A percentile compares a stretch with the other conserved stretches of the same genome.
Conservation (phyloP, 345 rosid species). For the Physaria fendleri region DNA sequence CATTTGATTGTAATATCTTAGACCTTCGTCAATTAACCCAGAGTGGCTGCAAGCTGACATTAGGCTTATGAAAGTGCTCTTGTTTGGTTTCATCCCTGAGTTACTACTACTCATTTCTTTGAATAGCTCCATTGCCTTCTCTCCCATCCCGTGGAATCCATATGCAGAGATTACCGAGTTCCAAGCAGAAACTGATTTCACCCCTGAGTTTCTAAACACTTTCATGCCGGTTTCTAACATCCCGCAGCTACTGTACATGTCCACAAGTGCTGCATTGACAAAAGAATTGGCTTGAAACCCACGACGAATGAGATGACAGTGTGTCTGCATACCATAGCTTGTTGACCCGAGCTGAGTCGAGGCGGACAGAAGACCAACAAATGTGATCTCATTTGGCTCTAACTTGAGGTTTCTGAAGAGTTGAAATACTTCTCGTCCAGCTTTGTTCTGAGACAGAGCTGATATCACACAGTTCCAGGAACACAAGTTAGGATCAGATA, state of each 20-base stretch:
- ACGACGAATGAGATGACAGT: conserved; percentile 35
- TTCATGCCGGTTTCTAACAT: conserved; percentile 34
- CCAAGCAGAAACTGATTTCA: conserved; percentile 37
- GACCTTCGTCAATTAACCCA: conserved; percentile 41
- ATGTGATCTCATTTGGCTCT: conserved; percentile 54
- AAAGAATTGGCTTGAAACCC: conserved; percentile 38
- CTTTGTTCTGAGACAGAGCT: conserved; percentile 52
- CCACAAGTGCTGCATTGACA: conserved; percentile 43
- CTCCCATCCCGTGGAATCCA: conserved; percentile 45
- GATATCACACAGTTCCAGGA: conserved; percentile 70
- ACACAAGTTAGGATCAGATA: conserved; percentile 44
- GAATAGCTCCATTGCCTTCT: conserved; percentile 44
- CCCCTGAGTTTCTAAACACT: conserved; percentile 34
- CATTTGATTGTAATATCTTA: conserved; percentile 43
- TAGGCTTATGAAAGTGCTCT: conserved; percentile 44
- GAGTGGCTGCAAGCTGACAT: conserved; percentile 54
- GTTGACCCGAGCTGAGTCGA: conserved; percentile 44
- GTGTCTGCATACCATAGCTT: conserved; percentile 48
- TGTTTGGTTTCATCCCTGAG: conserved; percentile 34
- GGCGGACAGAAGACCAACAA: conserved; percentile 50
- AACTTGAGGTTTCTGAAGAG: conserved; percentile 36
- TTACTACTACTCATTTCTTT: conserved; percentile 27
- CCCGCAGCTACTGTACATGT: conserved; percentile 56
- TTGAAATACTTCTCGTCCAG: conserved; percentile 42
- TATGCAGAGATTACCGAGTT: conserved; percentile 51